Base-by-base conservation (phyloP, 257 asterid species). In the Capsicum chinense region DNA sequence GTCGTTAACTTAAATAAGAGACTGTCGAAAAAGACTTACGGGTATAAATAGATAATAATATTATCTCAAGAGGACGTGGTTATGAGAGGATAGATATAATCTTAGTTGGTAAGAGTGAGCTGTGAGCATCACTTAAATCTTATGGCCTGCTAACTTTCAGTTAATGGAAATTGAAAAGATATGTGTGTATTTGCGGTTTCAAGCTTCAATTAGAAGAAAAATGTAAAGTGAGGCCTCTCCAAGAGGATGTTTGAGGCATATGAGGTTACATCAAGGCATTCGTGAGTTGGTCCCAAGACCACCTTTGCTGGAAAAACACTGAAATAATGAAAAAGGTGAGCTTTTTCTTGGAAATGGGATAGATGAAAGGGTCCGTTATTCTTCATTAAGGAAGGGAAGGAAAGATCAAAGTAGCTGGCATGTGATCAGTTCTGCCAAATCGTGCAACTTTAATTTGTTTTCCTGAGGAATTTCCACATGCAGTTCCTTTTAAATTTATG, bases 71-170 rank as follows among this genome's bases (percentile, higher is more conserved):
- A 19, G 80, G 21, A 74, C n/a, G 47, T 6, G 19, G n/a, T 6
- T 74, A 50, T 33, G 81, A 52, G n/a, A 6, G 60, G 60, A 50
- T 74, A 50, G 14, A 12, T 37, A 5, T 50, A 74, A 50, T 50
- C 47, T 21, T 21, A 21, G 60, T 76, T 76, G 81, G 63, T 42
- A 48, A 76, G 81, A 26, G 21, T 0, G 6, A 76, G 48, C 48
- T 52, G 63, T 76, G 81, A 76, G 26, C 81, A 76, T 12, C 81
- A 52, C 63, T 76, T 76, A 52, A 52, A 54, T 54, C 16, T 78
- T 54, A 78, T 54, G 64, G 50, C 82, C 44, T 17, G 79, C 79
- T 44, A 71, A 44, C 79, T n/a, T 71, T 9, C 14, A 12, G 8
- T 44, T 42, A 9, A 71, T 47, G 44, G 44, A 39, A 39, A 39